These are phyloP conservation scores for Fusarium humuli DNA, from an alignment of 2,329 filamentous ascomycete species.

Conservation along the genomic window DNA sequence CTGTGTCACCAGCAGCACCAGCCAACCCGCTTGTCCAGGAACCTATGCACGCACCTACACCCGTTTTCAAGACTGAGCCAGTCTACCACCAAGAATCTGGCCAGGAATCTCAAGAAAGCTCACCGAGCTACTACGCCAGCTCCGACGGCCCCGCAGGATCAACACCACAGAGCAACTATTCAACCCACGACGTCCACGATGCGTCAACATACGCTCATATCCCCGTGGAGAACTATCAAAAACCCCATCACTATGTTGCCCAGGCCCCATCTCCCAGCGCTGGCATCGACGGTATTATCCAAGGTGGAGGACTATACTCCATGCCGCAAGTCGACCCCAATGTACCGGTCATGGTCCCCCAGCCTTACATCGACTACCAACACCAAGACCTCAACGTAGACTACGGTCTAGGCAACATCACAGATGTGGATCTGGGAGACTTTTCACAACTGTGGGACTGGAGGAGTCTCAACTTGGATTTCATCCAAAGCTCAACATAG, in stretches of 20 bases:
- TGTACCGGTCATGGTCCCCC: slow-evolving; percentile 17
- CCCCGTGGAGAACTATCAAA: background rate
- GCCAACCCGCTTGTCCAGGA: background rate
- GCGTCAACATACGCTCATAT: background rate
- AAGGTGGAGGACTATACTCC: slow-evolving; percentile 14
- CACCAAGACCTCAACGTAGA: slow-evolving; percentile 24
- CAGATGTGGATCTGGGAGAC: slow-evolving; percentile 39
- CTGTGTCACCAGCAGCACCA: background rate
- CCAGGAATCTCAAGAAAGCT: slow-evolving; percentile 25
- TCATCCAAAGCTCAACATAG: slow-evolving; percentile 39
- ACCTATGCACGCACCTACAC: background rate
- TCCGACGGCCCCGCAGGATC: slow-evolving; percentile 24
- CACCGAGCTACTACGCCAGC: slow-evolving; percentile 30
- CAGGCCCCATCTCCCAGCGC: slow-evolving; percentile 32
- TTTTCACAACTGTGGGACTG: slow-evolving; percentile 43
- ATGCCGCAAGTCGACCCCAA: slow-evolving; percentile 19
- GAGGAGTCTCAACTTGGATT: slow-evolving; percentile 41
- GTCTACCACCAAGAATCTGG: background rate
- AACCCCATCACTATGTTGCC: background rate
- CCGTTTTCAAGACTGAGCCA: slow-evolving; percentile 12
- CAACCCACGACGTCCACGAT: slow-evolving; percentile 17
- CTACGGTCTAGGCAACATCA: slow-evolving; percentile 33
- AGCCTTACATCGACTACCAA: slow-evolving; percentile 24
- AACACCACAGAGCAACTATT: slow-evolving; percentile 34
- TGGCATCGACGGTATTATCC: slow-evolving; percentile 29